phyloP scores from a whole-genome alignment of 176 grass and related monocot species.

The Oryza meyeriana region DNA sequence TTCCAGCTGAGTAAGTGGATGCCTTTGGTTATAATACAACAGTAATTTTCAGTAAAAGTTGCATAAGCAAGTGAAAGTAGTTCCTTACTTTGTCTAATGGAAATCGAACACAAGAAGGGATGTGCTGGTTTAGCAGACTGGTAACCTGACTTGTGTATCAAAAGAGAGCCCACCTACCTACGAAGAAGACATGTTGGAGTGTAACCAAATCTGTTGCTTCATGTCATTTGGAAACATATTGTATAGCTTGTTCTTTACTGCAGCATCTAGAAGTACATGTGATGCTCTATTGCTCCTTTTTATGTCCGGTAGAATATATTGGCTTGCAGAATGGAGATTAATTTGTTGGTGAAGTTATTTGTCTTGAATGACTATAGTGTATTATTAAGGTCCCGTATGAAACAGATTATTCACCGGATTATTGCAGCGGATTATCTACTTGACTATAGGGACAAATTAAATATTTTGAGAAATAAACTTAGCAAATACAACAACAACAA shows the following conservation, averaged over 20 bases:
- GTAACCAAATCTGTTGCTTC: neutral
- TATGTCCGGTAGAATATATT: neutral
- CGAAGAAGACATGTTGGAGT: neutral
- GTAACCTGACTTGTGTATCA: slow-evolving; percentile 5
- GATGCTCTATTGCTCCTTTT: neutral
- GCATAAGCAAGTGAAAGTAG: slow-evolving; percentile 24
- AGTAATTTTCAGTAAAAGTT: slow-evolving; percentile 2
- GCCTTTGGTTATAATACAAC: neutral
- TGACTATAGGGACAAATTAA: too few relatives aligned
- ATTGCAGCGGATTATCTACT: too few relatives aligned
- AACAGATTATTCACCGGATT: too few relatives aligned
- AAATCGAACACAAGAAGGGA: neutral
- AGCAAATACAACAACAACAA: too few relatives aligned
- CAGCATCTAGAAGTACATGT: slow-evolving; percentile 1
- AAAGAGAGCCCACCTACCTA: neutral
- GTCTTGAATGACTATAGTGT: neutral
- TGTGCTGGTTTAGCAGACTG: slow-evolving; percentile 8
- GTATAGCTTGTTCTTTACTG: slow-evolving; percentile 7
- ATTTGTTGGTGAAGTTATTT: neutral
- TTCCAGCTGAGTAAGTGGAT: neutral
- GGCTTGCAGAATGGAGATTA: neutral
- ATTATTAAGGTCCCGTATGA: too few relatives aligned
- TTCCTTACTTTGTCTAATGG: slow-evolving; percentile 7
- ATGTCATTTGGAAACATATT: neutral
- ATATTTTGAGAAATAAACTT: too few relatives aligned